Base-by-base conservation (phyloP, 2,329 filamentous ascomycete genomes). In the Fusarium vanettenii region DNA sequence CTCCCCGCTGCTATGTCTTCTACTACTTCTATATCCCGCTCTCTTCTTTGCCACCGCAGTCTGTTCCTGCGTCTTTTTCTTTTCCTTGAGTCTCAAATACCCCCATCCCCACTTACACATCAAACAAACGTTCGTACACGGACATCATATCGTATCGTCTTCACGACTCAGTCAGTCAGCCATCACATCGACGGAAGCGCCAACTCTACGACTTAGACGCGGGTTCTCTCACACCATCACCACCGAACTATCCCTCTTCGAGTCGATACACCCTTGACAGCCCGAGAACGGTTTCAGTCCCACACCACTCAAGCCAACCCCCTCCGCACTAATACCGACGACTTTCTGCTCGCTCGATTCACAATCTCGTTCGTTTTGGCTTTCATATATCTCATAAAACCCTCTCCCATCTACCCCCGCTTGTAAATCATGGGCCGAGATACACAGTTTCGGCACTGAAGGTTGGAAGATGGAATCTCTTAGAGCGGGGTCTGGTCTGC, bases 381-480 rank as follows among this genome's bases (percentile, higher is more conserved):
- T 74, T 67, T 75, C 45, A 67, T 75, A 71, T 74, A 73, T 70
- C 67, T 64, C 35, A 31, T 55, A 66, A 64, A 43, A 35, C 43
- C 64, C 66, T 52, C 43, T 37, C 41, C 22, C 64, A 55, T 60
- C 27, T 37, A 22, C 48, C n/a, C 37, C 64, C 60, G 50, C 37
- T 37, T n/a, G 66, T 61, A 60, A 75, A 78, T 63, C 71, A 78
- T 78, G 76, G 65, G 74, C 71, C 57, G 55, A 66, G 62, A 60
- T 59, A 72, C 62, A 73, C 60, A 39, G 50, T 67, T 27, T 63
- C 57, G 67, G 66, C 68, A 67, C 65, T 78, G 69, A 79, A 80
- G 75, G 73, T 79, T 77, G 80, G 80, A 84, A 67, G 71, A 87
- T 87, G 86, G 84, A 85, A 80, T 84, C 85, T 77, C 79, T 82